phyloP scores from a whole-genome alignment of 305 asterid genomes.

The Stenogyne calaminthoides region DNA sequence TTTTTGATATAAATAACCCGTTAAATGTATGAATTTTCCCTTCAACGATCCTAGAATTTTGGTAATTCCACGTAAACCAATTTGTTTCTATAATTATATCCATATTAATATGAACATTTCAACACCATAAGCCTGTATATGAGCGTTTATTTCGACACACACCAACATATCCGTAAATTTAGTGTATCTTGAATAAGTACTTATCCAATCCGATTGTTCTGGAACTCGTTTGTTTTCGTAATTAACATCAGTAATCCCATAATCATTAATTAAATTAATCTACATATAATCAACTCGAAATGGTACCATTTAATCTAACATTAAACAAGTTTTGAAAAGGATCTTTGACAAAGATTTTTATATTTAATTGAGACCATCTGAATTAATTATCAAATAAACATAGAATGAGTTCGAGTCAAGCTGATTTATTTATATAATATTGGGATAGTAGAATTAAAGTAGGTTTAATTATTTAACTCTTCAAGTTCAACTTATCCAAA shows the following conservation, averaged over 20 bases:
- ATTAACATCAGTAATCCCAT: neutral
- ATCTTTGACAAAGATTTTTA: too few relatives aligned
- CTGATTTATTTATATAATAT: too few relatives aligned
- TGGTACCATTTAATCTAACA: too few relatives aligned
- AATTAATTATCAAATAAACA: too few relatives aligned
- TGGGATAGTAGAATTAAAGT: too few relatives aligned
- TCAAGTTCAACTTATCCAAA: too few relatives aligned
- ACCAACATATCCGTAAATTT: neutral
- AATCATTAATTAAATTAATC: neutral
- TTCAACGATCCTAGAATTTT: slow-evolving; percentile 22
- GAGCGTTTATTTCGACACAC: too few relatives aligned
- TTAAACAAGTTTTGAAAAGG: too few relatives aligned
- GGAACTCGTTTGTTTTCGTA: neutral
- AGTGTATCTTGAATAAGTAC: neutral
- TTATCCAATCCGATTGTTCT: neutral
- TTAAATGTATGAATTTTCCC: neutral
- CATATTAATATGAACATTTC: neutral
- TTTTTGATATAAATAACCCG: neutral
- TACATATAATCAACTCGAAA: too few relatives aligned
- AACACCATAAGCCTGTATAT: neutral
- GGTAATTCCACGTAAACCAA: neutral
- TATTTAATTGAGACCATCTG: too few relatives aligned
- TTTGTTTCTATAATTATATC: neutral
- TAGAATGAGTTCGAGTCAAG: too few relatives aligned
- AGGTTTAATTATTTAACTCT: too few relatives aligned